phyloP scores from a whole-genome alignment of 352 stramenopile species.

The Phytophthora hibernalis region DNA sequence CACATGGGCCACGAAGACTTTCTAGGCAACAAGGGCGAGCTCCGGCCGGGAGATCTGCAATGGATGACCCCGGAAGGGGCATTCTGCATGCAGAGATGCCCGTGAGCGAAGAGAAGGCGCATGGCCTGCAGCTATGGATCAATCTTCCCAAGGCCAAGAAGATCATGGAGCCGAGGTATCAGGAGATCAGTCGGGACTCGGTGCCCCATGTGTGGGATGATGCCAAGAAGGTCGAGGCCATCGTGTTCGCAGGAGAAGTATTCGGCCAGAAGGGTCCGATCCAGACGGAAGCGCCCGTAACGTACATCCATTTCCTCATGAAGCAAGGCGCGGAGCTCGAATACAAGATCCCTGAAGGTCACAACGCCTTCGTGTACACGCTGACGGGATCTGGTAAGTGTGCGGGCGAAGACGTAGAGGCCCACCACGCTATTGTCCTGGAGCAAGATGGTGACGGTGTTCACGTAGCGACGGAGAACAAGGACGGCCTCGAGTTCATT shows the following conservation, averaged over 20 bases:
- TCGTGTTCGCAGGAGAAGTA: conserved; percentile 61
- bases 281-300: conserved; percentile 52
- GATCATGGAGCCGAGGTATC: conserved; percentile 59
- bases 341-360: conserved; percentile 46
- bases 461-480: conserved; percentile 40
- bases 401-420: conserved; percentile 28
- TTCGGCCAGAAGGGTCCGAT: conserved; percentile 53
- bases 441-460: conserved; percentile 59
- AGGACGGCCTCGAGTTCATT: conserved; percentile 59
- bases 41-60: conserved; percentile 58
- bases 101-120: conserved; percentile 36
- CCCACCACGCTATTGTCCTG: conserved; percentile 58
- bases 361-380: conserved; percentile 58
- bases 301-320: conserved; percentile 67
- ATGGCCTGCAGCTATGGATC: conserved; percentile 64
- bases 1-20: conserved; percentile 91
- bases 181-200: conserved; percentile 52
- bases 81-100: conserved; percentile 70
- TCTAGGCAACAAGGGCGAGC: conserved; percentile 58
- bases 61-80: conserved; percentile 64
- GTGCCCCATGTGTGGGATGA: conserved; percentile 51
- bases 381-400: conserved; percentile 41
- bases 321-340: conserved; percentile 42
- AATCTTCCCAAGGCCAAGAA: conserved; percentile 57
- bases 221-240: conserved; percentile 49